Evolutionary conservation across 1,284 basidiomycete species (phyloP), one percentile per base, ranked within the genome.

Genomic region (Porodaedalea pini): DNA sequence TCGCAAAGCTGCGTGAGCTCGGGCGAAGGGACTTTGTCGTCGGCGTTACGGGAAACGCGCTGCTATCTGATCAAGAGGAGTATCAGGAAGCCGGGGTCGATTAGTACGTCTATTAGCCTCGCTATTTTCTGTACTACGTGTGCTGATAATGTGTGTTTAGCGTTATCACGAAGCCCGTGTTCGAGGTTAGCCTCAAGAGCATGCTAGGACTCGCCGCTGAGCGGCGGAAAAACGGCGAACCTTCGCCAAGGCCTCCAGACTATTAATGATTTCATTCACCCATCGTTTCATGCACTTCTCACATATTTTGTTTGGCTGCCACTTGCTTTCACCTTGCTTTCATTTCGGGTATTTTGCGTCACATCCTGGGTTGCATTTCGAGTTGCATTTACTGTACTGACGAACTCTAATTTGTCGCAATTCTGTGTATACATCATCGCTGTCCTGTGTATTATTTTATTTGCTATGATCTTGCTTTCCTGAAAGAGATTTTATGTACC

Each of bases 11-110:
- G 41, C 74, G 92, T 52, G 75, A 79, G 59, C 70, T 88, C 66
- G 85, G 86, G 13, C 78, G 87, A 64, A 75, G 71, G 10, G 83
- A 92, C 65, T 90, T 90, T 65, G 83, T 93, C 21, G 88, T 91
- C 6, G 90, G 90, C 19, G 85, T 89, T 25, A 89, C 87, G 59
- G 53, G 53, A 0, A 64, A 64, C 45, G 61, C 61, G 25, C 50
- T 62, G n/a, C 34, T 64, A 27, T 56, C 61, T 27, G 62, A 63
- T 52, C 62, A 63, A 47, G 58, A 62, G 23, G 62, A 63, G 51
- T 63, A 63, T 54, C 54, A 56, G 10, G 54, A 62, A 17, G 63
- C 55, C 40, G 63, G 61, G 2, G 63, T 59, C n/a, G 85, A 92
- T 70, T 78, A 82, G 87, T 88, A 69, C 62, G 84, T 74, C 11